These are phyloP conservation scores for Agrocybe pediades DNA, from an alignment of 768 basidiomycete genomes.

Conservation along the genomic window DNA sequence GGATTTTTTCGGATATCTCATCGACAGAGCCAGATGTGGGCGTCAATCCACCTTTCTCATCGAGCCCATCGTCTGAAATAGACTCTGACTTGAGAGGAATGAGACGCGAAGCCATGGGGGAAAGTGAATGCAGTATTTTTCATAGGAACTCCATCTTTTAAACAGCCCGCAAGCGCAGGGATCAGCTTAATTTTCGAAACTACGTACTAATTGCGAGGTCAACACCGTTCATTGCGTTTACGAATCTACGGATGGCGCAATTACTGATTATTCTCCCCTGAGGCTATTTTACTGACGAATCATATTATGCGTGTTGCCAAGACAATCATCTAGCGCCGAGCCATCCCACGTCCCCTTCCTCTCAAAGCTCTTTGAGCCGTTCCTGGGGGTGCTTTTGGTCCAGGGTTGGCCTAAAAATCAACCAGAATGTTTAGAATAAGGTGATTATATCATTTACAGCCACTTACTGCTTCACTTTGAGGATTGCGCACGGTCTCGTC, in stretches of 20 bases:
- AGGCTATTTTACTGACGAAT: background rate
- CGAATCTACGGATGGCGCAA: background rate
- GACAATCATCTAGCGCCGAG: slow-evolving; percentile 54
- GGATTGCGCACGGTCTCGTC: slow-evolving; percentile 98
- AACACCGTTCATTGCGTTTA: background rate
- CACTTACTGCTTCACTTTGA: slow-evolving; percentile 85
- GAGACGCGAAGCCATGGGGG: background rate
- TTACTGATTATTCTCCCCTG: background rate
- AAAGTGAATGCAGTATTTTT: background rate
- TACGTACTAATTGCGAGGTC: background rate
- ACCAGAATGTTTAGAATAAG: slow-evolving; percentile 25
- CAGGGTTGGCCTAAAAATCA: slow-evolving; percentile 62
- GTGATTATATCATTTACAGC: background rate
- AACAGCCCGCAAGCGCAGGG: background rate
- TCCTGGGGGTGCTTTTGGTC: slow-evolving; percentile 93
- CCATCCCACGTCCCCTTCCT: slow-evolving; percentile 85
- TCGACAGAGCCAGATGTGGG: slow-evolving; percentile 10
- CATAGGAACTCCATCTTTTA: background rate
- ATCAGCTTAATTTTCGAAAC: background rate
- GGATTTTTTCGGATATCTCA: background rate
- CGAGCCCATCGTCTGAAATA: background rate
- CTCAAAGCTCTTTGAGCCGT: slow-evolving; percentile 82
- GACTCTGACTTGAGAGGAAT: background rate
- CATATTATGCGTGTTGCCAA: background rate
- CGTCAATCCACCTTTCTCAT: slow-evolving; percentile 7